Conservation (phyloP, 148 eudicot genomes). For the Fallopia convolvulus region DNA sequence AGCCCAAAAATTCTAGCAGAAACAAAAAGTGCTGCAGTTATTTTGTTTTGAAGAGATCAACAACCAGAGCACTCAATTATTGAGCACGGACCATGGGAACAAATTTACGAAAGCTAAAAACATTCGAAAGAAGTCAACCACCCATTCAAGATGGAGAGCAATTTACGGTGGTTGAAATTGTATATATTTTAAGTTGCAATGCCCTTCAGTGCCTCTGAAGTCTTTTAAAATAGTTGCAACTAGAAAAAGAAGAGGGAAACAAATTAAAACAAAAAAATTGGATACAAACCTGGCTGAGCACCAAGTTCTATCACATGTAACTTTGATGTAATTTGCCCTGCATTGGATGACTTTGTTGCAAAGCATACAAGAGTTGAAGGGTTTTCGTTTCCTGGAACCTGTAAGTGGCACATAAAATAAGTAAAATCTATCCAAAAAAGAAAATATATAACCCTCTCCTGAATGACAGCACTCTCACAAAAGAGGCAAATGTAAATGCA, state of each 20-base stretch:
- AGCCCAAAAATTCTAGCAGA: neutral
- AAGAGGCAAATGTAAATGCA: conserved; percentile 3
- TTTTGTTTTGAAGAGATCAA: neutral
- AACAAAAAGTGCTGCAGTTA: neutral
- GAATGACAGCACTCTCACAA: neutral
- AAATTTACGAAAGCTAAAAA: neutral
- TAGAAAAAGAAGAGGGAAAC: neutral
- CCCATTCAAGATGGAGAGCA: neutral
- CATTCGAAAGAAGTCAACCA: neutral
- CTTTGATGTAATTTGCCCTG: conserved; percentile 85
- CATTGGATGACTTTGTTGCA: conserved; percentile 82
- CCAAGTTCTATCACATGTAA: conserved; percentile 97
- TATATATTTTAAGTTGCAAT: neutral
- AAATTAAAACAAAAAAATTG: neutral
- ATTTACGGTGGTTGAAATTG: neutral
- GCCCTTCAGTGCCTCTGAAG: neutral
- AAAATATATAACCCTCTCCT: neutral
- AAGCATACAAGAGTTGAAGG: conserved; percentile 80
- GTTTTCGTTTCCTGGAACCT: conserved; percentile 93
- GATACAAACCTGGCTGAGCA: conserved; percentile 74
- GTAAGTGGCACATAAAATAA: conserved; percentile 7
- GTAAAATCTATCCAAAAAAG: neutral
- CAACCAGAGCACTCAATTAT: neutral
- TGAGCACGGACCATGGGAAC: neutral
- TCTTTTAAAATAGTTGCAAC: neutral